Conservation (phyloP, 805 yeast species). For the Candida nemodendra region DNA sequence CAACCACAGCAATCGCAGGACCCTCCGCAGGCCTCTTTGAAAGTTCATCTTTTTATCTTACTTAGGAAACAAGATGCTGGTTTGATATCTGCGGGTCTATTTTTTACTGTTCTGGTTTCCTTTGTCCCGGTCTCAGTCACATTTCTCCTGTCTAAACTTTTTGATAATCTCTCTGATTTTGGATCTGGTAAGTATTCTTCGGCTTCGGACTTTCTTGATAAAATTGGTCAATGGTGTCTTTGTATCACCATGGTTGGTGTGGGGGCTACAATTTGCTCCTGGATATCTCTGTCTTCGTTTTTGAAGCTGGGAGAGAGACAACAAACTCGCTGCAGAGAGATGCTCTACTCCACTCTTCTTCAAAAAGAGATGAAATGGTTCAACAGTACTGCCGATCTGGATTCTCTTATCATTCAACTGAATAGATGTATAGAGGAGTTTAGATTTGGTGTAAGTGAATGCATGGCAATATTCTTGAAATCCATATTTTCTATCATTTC, state of each 20-base stretch:
- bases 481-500: slow-evolving; percentile 53
- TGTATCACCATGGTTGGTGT: slow-evolving; percentile 45
- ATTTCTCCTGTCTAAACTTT: slow-evolving; percentile 63
- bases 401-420: slow-evolving; percentile 64
- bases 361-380: slow-evolving; percentile 56
- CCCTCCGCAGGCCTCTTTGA: too few species aligned
- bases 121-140: slow-evolving; percentile 60
- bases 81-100: slow-evolving; percentile 17
- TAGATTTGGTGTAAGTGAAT: slow-evolving; percentile 66
- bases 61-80: slow-evolving; percentile 23
- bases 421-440: slow-evolving; percentile 75
- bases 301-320: slow-evolving; percentile 71
- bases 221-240: slow-evolving; percentile 37
- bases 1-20: too few species aligned
- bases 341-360: slow-evolving; percentile 45
- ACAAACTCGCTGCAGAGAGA: slow-evolving; percentile 52
- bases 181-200: slow-evolving; percentile 32
- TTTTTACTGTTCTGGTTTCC: slow-evolving; percentile 47
- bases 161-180: slow-evolving; percentile 41
- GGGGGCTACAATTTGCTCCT: slow-evolving; percentile 42
- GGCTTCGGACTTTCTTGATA: slow-evolving; percentile 32
- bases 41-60: slow-evolving; percentile 31
- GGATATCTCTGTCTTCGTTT: slow-evolving; percentile 63
- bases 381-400: slow-evolving; percentile 51
- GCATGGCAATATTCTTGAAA: slow-evolving; percentile 56